Conservation (phyloP, 1,139 yeast species). For the Candida sanyaensis region DNA sequence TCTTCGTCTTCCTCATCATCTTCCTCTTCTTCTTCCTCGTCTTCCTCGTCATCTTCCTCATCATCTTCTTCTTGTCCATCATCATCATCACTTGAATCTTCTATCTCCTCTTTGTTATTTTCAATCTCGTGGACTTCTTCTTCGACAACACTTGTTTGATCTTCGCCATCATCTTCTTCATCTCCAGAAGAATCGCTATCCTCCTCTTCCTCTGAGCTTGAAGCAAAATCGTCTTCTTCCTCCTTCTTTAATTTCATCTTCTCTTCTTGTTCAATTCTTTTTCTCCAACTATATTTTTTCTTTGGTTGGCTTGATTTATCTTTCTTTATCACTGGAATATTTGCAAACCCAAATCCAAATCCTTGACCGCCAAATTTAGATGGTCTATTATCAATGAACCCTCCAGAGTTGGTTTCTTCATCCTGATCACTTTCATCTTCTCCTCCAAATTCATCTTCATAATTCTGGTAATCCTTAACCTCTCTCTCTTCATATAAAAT, state of each 20-base stretch:
- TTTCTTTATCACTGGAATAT: constrained; percentile 45
- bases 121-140: constrained; percentile 18
- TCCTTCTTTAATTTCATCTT: constrained; percentile 34
- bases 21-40: constrained; percentile 20
- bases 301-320: constrained; percentile 13
- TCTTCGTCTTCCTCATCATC: constrained; percentile 24
- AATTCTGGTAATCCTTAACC: constrained; percentile 64
- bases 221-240: constrained; percentile 42
- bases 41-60: constrained; percentile 17
- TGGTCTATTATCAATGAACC: constrained; percentile 77
- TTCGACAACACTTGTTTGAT: constrained; percentile 17
- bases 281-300: constrained; percentile 47
- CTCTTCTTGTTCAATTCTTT: constrained; percentile 38
- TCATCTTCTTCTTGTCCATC: constrained; percentile 25
- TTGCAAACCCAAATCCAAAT: constrained; percentile 67
- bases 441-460: constrained; percentile 19
- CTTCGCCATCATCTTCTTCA: constrained; percentile 38
- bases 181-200: constrained; percentile 16
- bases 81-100: constrained; percentile 32
- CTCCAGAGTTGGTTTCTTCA: constrained; percentile 40
- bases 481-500: constrained; percentile 71
- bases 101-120: constrained; percentile 16
- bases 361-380: constrained; percentile 61
- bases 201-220: constrained; percentile 23
- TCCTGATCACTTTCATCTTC: constrained; percentile 14